phyloP scores from a whole-genome alignment of 2,329 filamentous ascomycete genomes.

The Rhexocercosporidium sp. region DNA sequence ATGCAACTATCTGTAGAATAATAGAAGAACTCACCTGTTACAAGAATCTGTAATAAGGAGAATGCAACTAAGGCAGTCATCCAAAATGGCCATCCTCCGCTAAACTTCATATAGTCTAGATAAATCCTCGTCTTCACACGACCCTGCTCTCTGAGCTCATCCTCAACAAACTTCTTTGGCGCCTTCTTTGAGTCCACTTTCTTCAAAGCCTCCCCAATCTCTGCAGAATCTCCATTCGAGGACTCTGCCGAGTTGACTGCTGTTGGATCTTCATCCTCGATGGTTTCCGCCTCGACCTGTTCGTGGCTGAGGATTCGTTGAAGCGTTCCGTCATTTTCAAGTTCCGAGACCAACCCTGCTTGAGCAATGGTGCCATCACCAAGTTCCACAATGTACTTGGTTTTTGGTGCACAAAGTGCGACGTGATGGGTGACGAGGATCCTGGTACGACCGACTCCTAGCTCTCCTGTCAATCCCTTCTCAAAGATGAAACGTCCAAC shows the following conservation, averaged over 20 bases:
- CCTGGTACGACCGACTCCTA: conserved; percentile 72
- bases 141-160: conserved; percentile 74
- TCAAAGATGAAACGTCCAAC: conserved; percentile 82
- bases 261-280: conserved; percentile 56
- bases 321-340: conserved; percentile 61
- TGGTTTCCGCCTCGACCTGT: conserved; percentile 50
- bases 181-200: conserved; percentile 56
- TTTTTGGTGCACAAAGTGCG: conserved; percentile 69
- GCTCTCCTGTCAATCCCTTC: conserved; percentile 72
- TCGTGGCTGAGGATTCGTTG: conserved; percentile 63
- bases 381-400: conserved; percentile 77
- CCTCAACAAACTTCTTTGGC: conserved; percentile 75
- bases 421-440: conserved; percentile 85
- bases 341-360: conserved; percentile 68
- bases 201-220: conserved; percentile 49
- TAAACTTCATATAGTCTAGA: conserved; percentile 66
- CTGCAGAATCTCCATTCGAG: conserved; percentile 48
- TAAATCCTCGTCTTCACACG: conserved; percentile 73
- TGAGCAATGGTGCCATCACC: conserved; percentile 70
- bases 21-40: conserved; percentile 52
- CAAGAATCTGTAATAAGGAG: conserved; percentile 57
- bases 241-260: conserved; percentile 61
- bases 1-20: background rate
- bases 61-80: conserved; percentile 57
- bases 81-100: conserved; percentile 69